phyloP scores from a whole-genome alignment of 2,329 filamentous ascomycete genomes.

The Ambrosiella cleistominuta region DNA sequence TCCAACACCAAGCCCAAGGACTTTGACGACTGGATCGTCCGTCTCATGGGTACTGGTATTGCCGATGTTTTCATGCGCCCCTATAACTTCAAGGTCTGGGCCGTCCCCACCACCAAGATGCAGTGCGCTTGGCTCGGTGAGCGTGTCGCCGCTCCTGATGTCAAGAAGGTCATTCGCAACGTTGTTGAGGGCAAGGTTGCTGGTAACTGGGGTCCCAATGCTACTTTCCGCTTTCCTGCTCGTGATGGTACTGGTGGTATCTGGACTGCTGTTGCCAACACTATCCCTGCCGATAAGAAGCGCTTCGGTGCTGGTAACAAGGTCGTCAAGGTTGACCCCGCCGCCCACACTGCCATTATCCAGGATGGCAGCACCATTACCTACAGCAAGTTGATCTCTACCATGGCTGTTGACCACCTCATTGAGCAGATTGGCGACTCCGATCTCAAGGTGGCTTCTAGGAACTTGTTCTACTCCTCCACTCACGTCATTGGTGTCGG shows the following conservation, averaged over 20 bases:
- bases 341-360: constrained; percentile 65
- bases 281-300: constrained; percentile 79
- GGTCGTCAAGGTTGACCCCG: constrained; percentile 74
- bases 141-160: constrained; percentile 88
- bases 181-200: constrained; percentile 91
- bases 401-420: constrained; percentile 86
- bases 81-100: constrained; percentile 99
- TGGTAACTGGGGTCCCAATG: constrained; percentile 95
- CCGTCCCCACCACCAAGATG: constrained; percentile 98
- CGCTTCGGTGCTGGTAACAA: constrained; percentile 71
- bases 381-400: constrained; percentile 86
- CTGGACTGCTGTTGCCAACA: constrained; percentile 94
- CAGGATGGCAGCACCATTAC: constrained; percentile 73
- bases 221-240: constrained; percentile 95
- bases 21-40: constrained; percentile 96
- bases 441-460: constrained; percentile 49
- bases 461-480: constrained; percentile 88
- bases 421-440: constrained; percentile 76
- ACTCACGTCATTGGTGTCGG: constrained; percentile 96
- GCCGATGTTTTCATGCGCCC: constrained; percentile 96
- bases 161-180: constrained; percentile 87
- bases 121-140: constrained; percentile 97
- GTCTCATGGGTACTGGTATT: constrained; percentile 76
- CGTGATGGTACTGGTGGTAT: constrained; percentile 93
- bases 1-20: constrained; percentile 82